These are phyloP conservation scores for Echinosophora koreensis DNA, from an alignment of 306 rosid species.

Conservation along the genomic window DNA sequence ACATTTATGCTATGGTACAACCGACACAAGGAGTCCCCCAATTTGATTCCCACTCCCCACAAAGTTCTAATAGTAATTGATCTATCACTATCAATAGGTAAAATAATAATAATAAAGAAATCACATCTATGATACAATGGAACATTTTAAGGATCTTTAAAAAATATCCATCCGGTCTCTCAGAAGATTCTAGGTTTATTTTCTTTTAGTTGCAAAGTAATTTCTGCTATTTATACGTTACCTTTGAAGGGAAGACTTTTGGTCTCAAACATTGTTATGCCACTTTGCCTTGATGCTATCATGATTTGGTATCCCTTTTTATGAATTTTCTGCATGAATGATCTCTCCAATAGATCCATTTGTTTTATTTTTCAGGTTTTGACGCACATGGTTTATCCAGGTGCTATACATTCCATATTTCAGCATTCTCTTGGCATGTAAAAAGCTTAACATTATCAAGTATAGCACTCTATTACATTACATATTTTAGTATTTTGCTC, in stretches of 20 bases:
- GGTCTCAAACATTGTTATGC: constrained; percentile 21
- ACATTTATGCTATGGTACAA: constrained; percentile 29
- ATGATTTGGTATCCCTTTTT: constrained; percentile 27
- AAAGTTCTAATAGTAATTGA: constrained; percentile 13
- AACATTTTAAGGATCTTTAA: constrained; percentile 16
- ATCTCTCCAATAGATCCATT: constrained; percentile 32
- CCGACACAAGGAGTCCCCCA: constrained; percentile 4
- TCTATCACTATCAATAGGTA: not conserved
- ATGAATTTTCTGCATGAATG: constrained; percentile 27
- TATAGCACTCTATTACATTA: constrained; percentile 39
- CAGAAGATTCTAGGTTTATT: not conserved
- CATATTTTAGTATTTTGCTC: constrained; percentile 12
- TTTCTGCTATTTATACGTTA: constrained; percentile 29
- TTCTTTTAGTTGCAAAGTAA: constrained; percentile 3
- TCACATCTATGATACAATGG: constrained; percentile 6
- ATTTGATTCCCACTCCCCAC: not conserved
- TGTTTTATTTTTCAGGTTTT: constrained; percentile 67
- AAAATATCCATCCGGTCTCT: constrained; percentile 10
- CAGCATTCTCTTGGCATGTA: constrained; percentile 98
- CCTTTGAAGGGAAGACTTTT: constrained; percentile 14
- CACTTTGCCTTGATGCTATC: not conserved
- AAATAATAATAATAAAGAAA: not conserved
- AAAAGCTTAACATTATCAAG: constrained; percentile 78
- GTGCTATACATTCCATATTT: constrained; percentile 90
- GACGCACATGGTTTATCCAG: constrained; percentile 86